A percentile compares a stretch with the other conserved stretches of the same genome.
phyloP scores from a whole-genome alignment of 2,329 filamentous ascomycete species.

The Ascosphaera acerosa region DNA sequence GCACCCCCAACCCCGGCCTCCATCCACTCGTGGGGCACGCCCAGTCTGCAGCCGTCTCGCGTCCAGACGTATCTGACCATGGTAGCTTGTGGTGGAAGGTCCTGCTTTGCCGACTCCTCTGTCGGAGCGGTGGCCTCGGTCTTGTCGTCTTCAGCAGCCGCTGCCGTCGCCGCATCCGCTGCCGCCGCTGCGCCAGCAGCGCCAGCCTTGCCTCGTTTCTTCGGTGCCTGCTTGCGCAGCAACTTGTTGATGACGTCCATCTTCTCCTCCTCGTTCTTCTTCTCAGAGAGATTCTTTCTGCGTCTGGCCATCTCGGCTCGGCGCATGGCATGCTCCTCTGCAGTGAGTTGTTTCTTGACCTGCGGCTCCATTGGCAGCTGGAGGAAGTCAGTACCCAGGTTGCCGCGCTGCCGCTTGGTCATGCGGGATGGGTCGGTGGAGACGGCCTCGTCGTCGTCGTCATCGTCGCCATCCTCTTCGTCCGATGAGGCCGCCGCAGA shows the following conservation, averaged over 20 bases:
- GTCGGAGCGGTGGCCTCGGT: slow-evolving; percentile 13
- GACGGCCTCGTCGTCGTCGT: slow-evolving; percentile 26
- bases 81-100: slow-evolving; percentile 17
- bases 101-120: slow-evolving; percentile 12
- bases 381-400: slow-evolving; percentile 26
- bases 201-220: slow-evolving; percentile 25
- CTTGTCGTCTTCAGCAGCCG: slow-evolving; percentile 11
- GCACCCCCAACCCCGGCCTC: slow-evolving; percentile 6
- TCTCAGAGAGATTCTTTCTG: slow-evolving; percentile 48
- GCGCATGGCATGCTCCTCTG: slow-evolving; percentile 47
- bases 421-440: slow-evolving; percentile 39
- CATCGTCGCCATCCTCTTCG: slow-evolving; percentile 23
- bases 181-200: slow-evolving; percentile 20
- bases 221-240: slow-evolving; percentile 40
- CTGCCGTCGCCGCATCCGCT: too few relatives aligned
- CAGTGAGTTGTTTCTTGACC: slow-evolving; percentile 46
- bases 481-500: slow-evolving; percentile 18
- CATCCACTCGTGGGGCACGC: slow-evolving; percentile 24
- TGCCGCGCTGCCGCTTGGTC: slow-evolving; percentile 41
- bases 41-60: slow-evolving; percentile 16
- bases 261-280: slow-evolving; percentile 59
- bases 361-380: slow-evolving; percentile 39
- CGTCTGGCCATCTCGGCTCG: slow-evolving; percentile 48
- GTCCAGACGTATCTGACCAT: slow-evolving; percentile 22
- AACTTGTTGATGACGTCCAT: slow-evolving; percentile 42